Evolutionary conservation across 768 basidiomycete species (phyloP), one percentile per base, ranked within the genome.

Genomic region (Solioccasus polychromus): DNA sequence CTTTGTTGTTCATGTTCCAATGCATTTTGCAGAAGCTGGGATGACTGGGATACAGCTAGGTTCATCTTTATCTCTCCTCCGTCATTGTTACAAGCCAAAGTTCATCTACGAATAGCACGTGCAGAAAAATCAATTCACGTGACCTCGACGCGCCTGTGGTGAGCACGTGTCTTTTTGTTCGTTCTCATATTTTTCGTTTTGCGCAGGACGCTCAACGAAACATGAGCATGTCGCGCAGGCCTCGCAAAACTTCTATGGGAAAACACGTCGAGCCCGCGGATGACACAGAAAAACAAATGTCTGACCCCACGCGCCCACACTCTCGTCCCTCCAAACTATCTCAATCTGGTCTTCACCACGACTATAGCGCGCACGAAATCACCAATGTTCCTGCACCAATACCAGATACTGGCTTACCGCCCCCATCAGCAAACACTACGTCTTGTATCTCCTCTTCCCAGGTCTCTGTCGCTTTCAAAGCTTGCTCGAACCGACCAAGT

Each of bases 1-100:
- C 50, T 30, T 56, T 50, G 45, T 32, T 44, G 42, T n/a, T 41
- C 40, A 15, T 54, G 42, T 34, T 65, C 63, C 18, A 82, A 54
- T 7, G 78, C 69, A 45, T 76, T 68, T 40, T 73, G 63, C 39
- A 83, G 59, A 31, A 82, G 55, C 44, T 81, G 75, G 17, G 76
- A 77, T 5, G 80, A 70, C 50, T 83, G 81, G n/a, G 79, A 77
- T 50, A 72, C 71, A 19, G 61, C 67, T 20, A 62, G 45, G n/a
- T n/a, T n/a, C n/a, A n/a, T n/a, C n/a, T n/a, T n/a, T n/a, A n/a
- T n/a, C n/a, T n/a, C n/a, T n/a, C n/a, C n/a, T n/a, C n/a, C n/a
- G n/a, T n/a, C n/a, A 55, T 74, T 74, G 58, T 77, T 81, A 47
- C 49, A 48, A 45, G 24, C 20, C n/a, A n/a, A n/a, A n/a, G n/a